Evolutionary conservation across 495 filamentous ascomycete species (phyloP), one percentile per base, ranked within the genome.

Genomic region (Pseudevernia furfuracea): DNA sequence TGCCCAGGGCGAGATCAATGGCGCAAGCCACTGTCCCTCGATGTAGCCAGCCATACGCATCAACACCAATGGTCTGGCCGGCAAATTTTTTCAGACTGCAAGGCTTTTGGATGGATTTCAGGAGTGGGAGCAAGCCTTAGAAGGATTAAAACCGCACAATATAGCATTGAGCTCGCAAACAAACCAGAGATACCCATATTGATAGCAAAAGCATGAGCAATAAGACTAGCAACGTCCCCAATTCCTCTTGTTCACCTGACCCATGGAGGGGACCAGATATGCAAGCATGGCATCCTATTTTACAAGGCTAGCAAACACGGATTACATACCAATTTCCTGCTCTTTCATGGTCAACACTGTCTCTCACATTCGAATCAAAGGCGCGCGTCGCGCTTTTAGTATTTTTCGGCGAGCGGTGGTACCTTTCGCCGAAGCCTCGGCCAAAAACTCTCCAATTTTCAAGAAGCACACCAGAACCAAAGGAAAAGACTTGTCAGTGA

Each of bases 11-110:
- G 56, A 99, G 81, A 65, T 97, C 95, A 66, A 96, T 86, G 62
- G 93, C 89, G 73, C 94, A 99, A 32, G 92, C 81, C 59, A 95
- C 85, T 32, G 92, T 90, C 38, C 93, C 95, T 67, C 95, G 89
- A 73, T 99, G 95, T 41, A 99, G 85, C 95, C 95, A 99, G 72
- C 92, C 94, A 80, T 99, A 99, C 63, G 89, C 92, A 74, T 99
- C 95, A 21, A 99, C 85, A 4, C 89, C 95, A 49, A 99, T 82
- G 4, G 90, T 96, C 74, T 93, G 88, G 38, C 92, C 93, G 17
- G 83, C 81, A 73, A 89, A 97, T 70, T 92, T 89, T 72, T 89
- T 95, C 60, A 99, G 77, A 63, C 92, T 87, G 61, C 84, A 87
- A 69, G 87, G 89, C 70, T 90, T 90, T 57, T 97, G 94, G 57